phyloP scores from a whole-genome alignment of 768 basidiomycete species.

The Glaciozyma antarctica region DNA sequence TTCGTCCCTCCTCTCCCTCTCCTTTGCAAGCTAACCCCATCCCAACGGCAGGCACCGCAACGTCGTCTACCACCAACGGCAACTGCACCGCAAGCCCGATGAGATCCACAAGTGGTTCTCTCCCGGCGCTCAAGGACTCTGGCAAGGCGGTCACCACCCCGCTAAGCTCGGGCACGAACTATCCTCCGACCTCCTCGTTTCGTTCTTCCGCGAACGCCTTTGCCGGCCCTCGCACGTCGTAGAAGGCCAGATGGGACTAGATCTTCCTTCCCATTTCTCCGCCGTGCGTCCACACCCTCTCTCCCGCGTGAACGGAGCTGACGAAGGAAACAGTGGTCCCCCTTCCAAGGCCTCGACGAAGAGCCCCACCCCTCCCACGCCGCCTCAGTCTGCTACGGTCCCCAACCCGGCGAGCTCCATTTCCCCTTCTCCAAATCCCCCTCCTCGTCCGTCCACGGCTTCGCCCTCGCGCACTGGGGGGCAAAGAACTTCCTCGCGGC shows the following conservation, averaged over 20 bases:
- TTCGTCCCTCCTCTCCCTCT: background rate
- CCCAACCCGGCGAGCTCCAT: background rate
- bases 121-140: background rate
- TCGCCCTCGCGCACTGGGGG: background rate
- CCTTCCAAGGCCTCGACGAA: background rate
- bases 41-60: background rate
- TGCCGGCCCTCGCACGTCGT: background rate
- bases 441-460: background rate
- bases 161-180: background rate
- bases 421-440: background rate
- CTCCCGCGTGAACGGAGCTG: background rate
- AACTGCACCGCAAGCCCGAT: background rate
- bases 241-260: background rate
- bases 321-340: background rate
- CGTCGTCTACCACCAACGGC: background rate
- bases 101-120: background rate
- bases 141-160: background rate
- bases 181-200: background rate
- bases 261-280: background rate
- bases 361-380: background rate
- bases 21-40: background rate
- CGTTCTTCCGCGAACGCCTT: background rate
- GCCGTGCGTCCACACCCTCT: background rate
- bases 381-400: background rate
- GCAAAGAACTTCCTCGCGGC: background rate